Evolutionary conservation across 352 stramenopile species (phyloP).

Genomic region (Globisporangium ultimum): DNA sequence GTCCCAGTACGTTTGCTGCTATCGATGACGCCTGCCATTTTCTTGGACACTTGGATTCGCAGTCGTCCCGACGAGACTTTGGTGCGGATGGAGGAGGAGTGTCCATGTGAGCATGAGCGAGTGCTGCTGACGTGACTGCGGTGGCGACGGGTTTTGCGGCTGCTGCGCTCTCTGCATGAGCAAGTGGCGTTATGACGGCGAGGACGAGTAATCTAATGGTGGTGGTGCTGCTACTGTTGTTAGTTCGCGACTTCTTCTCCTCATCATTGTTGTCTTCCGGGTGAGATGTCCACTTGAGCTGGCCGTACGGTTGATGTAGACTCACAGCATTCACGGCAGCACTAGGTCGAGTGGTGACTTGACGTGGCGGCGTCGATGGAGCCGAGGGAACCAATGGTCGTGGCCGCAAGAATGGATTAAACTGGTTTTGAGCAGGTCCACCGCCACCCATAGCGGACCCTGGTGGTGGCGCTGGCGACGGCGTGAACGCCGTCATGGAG

Average conservation of each 20-base stretch:
- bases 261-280: conserved; percentile 6
- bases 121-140: conserved; percentile 5
- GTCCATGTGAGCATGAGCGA: neutral
- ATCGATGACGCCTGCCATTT: conserved; percentile 39
- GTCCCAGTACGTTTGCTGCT: neutral
- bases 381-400: conserved; percentile 20
- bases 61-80: conserved; percentile 46
- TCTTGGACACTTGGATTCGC: conserved; percentile 77
- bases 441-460: conserved; percentile 3
- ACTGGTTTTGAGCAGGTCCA: too few species aligned
- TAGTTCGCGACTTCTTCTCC: neutral
- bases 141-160: conserved; percentile 9
- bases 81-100: neutral
- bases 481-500: conserved; percentile 35
- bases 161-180: conserved; percentile 7
- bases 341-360: conserved; percentile 14
- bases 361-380: conserved; percentile 17
- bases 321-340: conserved; percentile 14
- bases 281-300: conserved; percentile 18
- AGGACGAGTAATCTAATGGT: conserved; percentile 35
- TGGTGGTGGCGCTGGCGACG: conserved; percentile 17
- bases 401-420: conserved; percentile 7
- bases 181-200: conserved; percentile 17
- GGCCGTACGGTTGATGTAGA: conserved; percentile 18
- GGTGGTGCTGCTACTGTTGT: conserved; percentile 6